Evolutionary conservation across 305 asterid species (phyloP), one percentile per base, ranked within the genome.

Genomic region (Withania somnifera): DNA sequence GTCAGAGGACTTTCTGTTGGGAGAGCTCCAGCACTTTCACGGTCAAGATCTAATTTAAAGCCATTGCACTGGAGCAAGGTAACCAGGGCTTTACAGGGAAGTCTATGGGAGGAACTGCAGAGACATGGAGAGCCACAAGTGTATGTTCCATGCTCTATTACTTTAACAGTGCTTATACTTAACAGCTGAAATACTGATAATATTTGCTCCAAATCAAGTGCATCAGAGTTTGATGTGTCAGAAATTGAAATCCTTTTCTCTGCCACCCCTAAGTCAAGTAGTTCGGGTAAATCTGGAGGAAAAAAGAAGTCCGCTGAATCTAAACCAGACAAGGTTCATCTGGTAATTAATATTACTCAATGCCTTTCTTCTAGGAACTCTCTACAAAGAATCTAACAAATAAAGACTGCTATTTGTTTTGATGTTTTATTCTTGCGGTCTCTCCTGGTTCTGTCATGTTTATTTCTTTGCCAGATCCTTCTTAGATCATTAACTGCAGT

Each of bases 31-130:
- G 87, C 86, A 30, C 82, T 87, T 53, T 53, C 83, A 79, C 88
- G 90, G 67, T 81, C 89, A 54, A 92, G 91, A 88, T 94, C 99
- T 68, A 93, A 89, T 68, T 83, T 97, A 84, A 94, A 92, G 86
- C 99, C 99, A 82, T 91, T 97, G 86, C 99, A 97, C 69, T 94
- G 99, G 99, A 97, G 98, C 92, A 97, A 97, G 91, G 97, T 97
- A 78, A 93, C 99, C 53, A 91, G 98, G 89, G 98, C 93, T 87
- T 45, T 93, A 78, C 98, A 97, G 88, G 99, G 99, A 87, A 97
- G 99, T 92, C 89, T 97, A 88, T 97, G 99, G 99, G 98, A 92
- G 85, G 99, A 94, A 90, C 83, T 97, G 90, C 98, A 94, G 88
- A 92, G 93, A 82, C 89, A 86, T 52, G 98, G 96, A 68, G 99